Evolutionary conservation across 129 eudicot genomes (phyloP).

Genomic region (Flaveria brownii): DNA sequence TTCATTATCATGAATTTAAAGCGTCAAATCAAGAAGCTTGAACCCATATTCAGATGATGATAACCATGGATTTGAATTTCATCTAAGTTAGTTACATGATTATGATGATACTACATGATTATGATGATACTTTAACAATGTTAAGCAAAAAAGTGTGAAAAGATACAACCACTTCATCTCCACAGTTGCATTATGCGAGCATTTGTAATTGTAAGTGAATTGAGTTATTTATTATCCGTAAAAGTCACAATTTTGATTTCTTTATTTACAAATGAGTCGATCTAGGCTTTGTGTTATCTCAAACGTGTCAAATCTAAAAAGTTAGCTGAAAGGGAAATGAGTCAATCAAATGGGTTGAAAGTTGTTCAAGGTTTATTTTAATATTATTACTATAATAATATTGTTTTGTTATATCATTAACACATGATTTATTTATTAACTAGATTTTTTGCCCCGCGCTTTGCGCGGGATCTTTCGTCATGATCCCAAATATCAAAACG

Average conservation of each 20-base stretch:
- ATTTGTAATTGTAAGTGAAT: neutral
- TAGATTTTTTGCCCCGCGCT: too few species aligned
- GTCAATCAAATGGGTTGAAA: neutral
- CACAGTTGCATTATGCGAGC: neutral
- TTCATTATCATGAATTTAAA: too few species aligned
- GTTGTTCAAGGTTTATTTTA: neutral
- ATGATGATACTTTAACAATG: too few species aligned
- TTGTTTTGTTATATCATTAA: neutral
- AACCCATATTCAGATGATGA: too few species aligned
- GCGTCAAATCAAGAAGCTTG: too few species aligned
- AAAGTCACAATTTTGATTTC: neutral
- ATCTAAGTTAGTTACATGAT: too few species aligned
- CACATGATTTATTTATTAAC: conserved; percentile 3
- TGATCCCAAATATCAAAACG: too few species aligned
- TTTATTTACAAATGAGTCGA: neutral
- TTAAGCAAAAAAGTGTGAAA: too few species aligned
- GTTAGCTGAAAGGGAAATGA: neutral
- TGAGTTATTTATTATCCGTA: neutral
- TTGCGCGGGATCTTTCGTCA: too few species aligned
- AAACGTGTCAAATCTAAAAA: neutral
- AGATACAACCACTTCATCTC: neutral
- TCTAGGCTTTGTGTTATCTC: neutral
- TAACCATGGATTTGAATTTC: too few species aligned
- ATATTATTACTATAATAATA: neutral
- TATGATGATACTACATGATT: too few species aligned